Conservation (phyloP, 139 green algal genomes). For the Spirogloea muscicola region DNA sequence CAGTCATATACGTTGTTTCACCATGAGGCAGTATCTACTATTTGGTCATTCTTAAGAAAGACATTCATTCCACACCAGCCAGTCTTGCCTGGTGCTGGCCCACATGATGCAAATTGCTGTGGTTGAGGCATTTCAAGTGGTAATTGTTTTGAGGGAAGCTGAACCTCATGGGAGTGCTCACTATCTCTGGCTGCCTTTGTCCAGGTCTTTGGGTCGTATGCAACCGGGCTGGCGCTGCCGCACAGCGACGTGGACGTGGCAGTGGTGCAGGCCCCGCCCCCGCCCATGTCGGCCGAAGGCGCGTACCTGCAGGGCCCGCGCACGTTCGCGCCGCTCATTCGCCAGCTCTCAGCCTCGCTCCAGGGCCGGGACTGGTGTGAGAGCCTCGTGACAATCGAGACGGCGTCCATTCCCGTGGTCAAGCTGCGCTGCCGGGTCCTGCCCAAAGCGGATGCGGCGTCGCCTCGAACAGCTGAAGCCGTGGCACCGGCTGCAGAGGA, state of each 20-base stretch:
- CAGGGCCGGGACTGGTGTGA: constrained; percentile 10
- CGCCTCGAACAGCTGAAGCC: not conserved
- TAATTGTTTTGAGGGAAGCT: too few species aligned
- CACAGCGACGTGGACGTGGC: constrained; percentile 42
- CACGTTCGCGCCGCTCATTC: constrained; percentile 8
- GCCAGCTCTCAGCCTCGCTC: constrained; percentile 5
- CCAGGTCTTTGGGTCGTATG: constrained; percentile 44
- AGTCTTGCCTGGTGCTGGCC: too few species aligned
- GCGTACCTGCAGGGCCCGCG: not conserved
- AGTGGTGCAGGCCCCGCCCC: constrained; percentile 30
- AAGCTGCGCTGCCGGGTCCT: constrained; percentile 17
- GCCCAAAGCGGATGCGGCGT: too few species aligned
- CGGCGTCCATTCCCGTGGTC: constrained; percentile 35
- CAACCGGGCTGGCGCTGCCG: constrained; percentile 30
- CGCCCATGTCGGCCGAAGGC: constrained; percentile 1
- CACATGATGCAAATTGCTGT: too few species aligned
- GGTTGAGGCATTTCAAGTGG: too few species aligned
- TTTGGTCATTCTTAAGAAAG: too few species aligned
- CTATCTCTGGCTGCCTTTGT: too few species aligned
- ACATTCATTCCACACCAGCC: too few species aligned
- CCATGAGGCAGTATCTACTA: too few species aligned
- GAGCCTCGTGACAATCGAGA: constrained; percentile 37
- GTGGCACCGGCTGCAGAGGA: not conserved
- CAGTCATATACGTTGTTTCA: too few species aligned
- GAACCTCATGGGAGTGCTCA: too few species aligned